Evolutionary conservation across 1,284 basidiomycete species (phyloP).

Genomic region (Heterobasidion annosum): DNA sequence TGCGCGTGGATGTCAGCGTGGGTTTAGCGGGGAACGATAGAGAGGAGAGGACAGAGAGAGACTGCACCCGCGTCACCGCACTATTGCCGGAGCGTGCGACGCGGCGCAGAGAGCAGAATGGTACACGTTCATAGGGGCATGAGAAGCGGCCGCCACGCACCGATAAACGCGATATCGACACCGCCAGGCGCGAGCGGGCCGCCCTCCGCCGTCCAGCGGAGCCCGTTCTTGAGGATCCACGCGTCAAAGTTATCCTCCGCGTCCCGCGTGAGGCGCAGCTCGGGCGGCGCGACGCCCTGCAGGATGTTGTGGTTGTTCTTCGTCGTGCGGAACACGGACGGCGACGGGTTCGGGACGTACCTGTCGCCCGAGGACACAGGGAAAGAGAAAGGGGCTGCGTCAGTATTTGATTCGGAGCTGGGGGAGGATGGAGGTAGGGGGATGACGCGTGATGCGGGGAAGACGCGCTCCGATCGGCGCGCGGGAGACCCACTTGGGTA

Average conservation of each 20-base stretch:
- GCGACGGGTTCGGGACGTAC: slow-evolving; percentile 83
- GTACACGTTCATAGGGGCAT: background rate
- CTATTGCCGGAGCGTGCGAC: background rate
- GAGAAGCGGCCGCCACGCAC: slow-evolving; percentile 24
- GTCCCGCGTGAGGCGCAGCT: slow-evolving; percentile 64
- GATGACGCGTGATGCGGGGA: background rate
- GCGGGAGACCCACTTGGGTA: too few species aligned
- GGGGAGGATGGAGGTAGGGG: background rate
- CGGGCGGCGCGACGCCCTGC: slow-evolving; percentile 74
- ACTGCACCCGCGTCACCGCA: background rate
- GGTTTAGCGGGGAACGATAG: background rate
- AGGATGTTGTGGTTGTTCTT: slow-evolving; percentile 90
- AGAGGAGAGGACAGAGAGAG: background rate
- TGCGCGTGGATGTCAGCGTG: background rate
- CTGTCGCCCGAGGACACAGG: slow-evolving; percentile 22
- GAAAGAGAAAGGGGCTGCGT: too few species aligned
- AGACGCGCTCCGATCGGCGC: too few species aligned
- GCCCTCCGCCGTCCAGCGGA: slow-evolving; percentile 74
- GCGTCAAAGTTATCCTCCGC: slow-evolving; percentile 74
- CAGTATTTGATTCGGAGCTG: too few species aligned
- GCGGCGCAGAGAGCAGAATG: background rate
- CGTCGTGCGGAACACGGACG: slow-evolving; percentile 81
- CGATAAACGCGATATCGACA: slow-evolving; percentile 80
- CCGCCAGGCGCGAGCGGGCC: slow-evolving; percentile 72
- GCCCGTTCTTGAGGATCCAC: slow-evolving; percentile 82